Base-by-base conservation (phyloP, 371 early-diverging fungal genomes). In the Sporodiniella umbellata region DNA sequence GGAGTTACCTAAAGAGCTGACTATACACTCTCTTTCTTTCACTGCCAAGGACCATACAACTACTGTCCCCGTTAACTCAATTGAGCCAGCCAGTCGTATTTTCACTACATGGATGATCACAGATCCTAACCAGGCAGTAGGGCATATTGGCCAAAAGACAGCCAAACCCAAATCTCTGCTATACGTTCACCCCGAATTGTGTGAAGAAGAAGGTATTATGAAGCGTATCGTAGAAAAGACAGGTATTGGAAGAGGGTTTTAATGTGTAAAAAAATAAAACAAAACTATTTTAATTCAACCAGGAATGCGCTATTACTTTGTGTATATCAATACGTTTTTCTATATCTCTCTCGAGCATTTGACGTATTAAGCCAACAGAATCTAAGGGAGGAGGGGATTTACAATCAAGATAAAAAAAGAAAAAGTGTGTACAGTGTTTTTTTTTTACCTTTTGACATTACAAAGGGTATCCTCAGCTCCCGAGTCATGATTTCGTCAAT, bases 401-500 rank as follows among this genome's bases (percentile, higher is more conserved):
- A 45, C n/a, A n/a, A n/a, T n/a, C n/a, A 6, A 18, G 33, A 25
- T 5, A 24, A 8, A 2, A 2, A 2, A 45, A 39, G 23, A 47
- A 4, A 24, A 42, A 31, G 15, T n/a, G 14, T 28, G 8, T 4
- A 17, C 37, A 21, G 21, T 12, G 22, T 12, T 8, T 38, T 18
- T 26, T 15, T 1, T 46, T 57, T 69, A 84, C 87, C 85, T 67
- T 79, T 71, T 1, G 83, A 82, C 28, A 86, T 55, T 8, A 81
- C 73, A 64, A 78, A 84, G 1, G 88, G 88, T 7, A 84, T 67
- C 43, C 84, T 71, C 23, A 88, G 51, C 54, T 85, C 87, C 25
- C 74, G 60, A n/a, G 71, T 74, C 50, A 88, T 61, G 42, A 88
- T 87, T 60, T 89, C 86, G 57, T 88, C 85, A 55, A 87, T 78